These are phyloP conservation scores for Trichoderma asperelloides DNA, from an alignment of 495 filamentous ascomycete species.

Conservation along the genomic window DNA sequence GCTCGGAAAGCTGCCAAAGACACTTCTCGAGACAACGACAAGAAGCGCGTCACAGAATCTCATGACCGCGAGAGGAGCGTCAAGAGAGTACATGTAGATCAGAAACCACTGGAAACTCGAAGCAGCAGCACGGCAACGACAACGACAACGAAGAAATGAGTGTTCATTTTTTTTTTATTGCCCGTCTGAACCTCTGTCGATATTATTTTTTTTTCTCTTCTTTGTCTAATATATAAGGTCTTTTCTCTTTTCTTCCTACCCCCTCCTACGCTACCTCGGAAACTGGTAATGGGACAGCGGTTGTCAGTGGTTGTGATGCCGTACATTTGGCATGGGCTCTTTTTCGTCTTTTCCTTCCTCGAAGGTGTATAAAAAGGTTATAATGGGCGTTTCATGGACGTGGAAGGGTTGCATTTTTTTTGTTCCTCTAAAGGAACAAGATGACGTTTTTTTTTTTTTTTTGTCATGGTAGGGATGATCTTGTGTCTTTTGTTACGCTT, in stretches of 20 bases:
- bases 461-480: background rate
- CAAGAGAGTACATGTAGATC: conserved; percentile 35
- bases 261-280: background rate
- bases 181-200: background rate
- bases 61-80: conserved; percentile 26
- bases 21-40: conserved; percentile 39
- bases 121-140: background rate
- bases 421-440: background rate
- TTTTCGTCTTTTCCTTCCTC: background rate
- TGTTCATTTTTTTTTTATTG: background rate
- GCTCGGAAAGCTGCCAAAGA: conserved; percentile 44
- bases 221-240: background rate
- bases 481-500: background rate
- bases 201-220: background rate
- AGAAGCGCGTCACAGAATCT: conserved; percentile 35
- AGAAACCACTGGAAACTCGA: conserved; percentile 6
- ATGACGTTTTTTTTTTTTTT: background rate
- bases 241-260: background rate
- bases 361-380: conserved; percentile 1
- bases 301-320: background rate
- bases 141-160: background rate
- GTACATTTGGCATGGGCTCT: background rate
- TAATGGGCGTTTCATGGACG: background rate
- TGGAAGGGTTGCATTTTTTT: background rate
- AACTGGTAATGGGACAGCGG: background rate